phyloP scores from a whole-genome alignment of 1,284 basidiomycete genomes.

The Papiliotrema fonsecae region DNA sequence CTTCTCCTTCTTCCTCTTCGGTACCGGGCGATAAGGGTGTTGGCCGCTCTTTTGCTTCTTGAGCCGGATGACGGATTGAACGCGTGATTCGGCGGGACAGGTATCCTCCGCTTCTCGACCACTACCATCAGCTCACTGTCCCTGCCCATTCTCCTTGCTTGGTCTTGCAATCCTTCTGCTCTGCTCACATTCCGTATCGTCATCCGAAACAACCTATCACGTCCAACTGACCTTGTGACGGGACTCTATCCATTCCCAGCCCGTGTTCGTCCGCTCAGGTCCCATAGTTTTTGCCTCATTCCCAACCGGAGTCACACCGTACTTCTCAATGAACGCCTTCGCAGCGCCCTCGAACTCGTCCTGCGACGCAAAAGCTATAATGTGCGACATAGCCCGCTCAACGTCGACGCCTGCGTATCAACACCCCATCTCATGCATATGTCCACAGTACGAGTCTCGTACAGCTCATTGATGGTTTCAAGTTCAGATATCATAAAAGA shows the following conservation, averaged over 20 bases:
- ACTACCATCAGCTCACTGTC: constrained; percentile 8
- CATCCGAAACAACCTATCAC: constrained; percentile 6
- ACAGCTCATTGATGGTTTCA: too few relatives aligned
- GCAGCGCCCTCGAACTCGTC: constrained; percentile 1
- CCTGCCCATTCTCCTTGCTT: too few relatives aligned
- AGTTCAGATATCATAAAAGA: too few relatives aligned
- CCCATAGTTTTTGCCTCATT: constrained; percentile 4
- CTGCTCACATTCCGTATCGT: not conserved
- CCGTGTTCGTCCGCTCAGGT: constrained; percentile 19
- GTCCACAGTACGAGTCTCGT: too few relatives aligned
- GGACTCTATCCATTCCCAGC: constrained; percentile 24
- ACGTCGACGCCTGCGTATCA: not conserved
- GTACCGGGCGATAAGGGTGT: too few relatives aligned
- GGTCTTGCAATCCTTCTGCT: too few relatives aligned
- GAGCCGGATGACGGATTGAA: not conserved
- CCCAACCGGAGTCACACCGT: not conserved
- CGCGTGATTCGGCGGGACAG: constrained; percentile 13
- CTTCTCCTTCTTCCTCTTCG: not conserved
- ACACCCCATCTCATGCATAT: not conserved
- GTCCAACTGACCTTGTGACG: constrained; percentile 8
- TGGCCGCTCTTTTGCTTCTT: too few relatives aligned
- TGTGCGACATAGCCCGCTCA: not conserved
- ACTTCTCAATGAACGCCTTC: constrained; percentile 1
- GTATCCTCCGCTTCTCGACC: constrained; percentile 22
- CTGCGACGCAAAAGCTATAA: not conserved